Conservation (phyloP, 306 rosid species). For the Rosa rugosa region DNA sequence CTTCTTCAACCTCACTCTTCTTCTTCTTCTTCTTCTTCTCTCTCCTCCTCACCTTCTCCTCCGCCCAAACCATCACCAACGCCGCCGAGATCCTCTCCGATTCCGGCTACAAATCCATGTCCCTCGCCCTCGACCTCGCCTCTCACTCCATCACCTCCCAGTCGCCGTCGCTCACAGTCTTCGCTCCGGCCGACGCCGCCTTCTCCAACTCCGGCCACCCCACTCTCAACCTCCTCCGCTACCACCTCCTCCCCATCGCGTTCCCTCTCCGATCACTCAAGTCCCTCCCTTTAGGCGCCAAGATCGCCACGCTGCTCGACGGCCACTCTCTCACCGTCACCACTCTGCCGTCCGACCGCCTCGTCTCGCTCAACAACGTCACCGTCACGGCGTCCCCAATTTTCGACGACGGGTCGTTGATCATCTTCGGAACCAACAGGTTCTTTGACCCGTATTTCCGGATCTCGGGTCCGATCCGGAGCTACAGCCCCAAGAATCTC, state of each 20-base stretch:
- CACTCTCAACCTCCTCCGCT: constrained; percentile 46
- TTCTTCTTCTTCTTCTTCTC: constrained; percentile 10
- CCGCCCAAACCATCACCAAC: constrained; percentile 38
- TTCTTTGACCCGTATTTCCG: constrained; percentile 51
- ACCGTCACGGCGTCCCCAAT: constrained; percentile 38
- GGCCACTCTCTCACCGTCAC: constrained; percentile 45
- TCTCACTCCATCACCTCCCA: constrained; percentile 29
- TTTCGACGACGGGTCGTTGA: constrained; percentile 40
- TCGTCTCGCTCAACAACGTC: constrained; percentile 52
- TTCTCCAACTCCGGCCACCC: constrained; percentile 36
- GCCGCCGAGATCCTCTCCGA: constrained; percentile 57
- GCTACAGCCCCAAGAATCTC: not conserved
- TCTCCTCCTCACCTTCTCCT: constrained; percentile 27
- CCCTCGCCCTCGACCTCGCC: constrained; percentile 51
- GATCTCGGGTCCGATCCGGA: constrained; percentile 2
- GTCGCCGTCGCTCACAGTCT: constrained; percentile 44
- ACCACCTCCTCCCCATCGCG: constrained; percentile 54
- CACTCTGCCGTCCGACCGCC: not conserved
- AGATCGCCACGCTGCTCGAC: constrained; percentile 44
- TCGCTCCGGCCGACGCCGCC: constrained; percentile 43
- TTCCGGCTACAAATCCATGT: constrained; percentile 54
- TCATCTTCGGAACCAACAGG: constrained; percentile 35
- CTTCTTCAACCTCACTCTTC: not conserved
- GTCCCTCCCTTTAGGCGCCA: constrained; percentile 60
- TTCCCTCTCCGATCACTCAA: constrained; percentile 45